Conservation (phyloP, 2,329 filamentous ascomycete species). For the Hymenoscyphus occultus region DNA sequence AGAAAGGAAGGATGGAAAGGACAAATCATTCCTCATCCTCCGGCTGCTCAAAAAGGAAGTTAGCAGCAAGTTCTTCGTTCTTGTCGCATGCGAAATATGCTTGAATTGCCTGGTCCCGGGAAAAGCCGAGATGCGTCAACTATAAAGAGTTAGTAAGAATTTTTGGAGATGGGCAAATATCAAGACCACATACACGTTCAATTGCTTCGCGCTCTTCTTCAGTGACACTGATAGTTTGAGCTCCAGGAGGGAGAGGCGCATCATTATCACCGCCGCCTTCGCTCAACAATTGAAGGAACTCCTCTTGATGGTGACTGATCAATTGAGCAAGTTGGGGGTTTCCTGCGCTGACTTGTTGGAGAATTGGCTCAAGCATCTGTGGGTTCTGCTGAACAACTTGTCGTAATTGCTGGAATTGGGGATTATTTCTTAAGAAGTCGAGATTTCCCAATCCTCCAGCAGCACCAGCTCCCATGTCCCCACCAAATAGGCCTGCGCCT, state of each 20-base stretch:
- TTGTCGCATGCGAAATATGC: conserved; percentile 99
- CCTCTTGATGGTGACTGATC: conserved; percentile 87
- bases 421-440: conserved; percentile 91
- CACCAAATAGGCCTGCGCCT: conserved; percentile 77
- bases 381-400: conserved; percentile 97
- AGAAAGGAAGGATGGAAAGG: conserved; percentile 13
- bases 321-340: conserved; percentile 93
- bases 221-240: conserved; percentile 80
- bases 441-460: conserved; percentile 68
- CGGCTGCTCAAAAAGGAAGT: conserved; percentile 96
- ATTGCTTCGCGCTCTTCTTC: conserved; percentile 97
- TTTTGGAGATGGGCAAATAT: background rate
- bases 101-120: conserved; percentile 90
- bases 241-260: conserved; percentile 79
- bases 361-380: conserved; percentile 96
- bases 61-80: conserved; percentile 97
- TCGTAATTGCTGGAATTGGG: conserved; percentile 95
- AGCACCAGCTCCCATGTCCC: conserved; percentile 45
- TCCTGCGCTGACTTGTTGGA: conserved; percentile 91
- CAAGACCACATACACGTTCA: conserved; percentile 67
- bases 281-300: conserved; percentile 85
- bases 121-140: conserved; percentile 91
- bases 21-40: conserved; percentile 65
- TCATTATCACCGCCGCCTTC: conserved; percentile 80
- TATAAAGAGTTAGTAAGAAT: conserved; percentile 38